These are phyloP conservation scores for Exophiala sp. DNA, from an alignment of 2,329 filamentous ascomycete species.

Conservation along the genomic window DNA sequence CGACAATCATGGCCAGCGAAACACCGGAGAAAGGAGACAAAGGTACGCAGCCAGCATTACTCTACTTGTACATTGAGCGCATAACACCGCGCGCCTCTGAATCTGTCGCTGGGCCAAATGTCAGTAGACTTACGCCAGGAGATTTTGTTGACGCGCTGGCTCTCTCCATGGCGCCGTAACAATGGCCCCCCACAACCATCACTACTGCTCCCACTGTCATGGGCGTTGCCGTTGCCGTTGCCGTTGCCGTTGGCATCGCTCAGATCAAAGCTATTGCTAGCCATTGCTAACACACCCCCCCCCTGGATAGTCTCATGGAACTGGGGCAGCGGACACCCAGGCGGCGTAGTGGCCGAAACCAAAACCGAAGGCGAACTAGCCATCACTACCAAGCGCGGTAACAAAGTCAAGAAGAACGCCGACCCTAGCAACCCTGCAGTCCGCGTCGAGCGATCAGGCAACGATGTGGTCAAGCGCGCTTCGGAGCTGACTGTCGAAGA, in stretches of 20 bases:
- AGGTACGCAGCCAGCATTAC: conserved; percentile 35
- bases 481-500: conserved; percentile 55
- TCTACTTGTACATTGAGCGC: neutral
- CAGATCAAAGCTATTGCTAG: too few relatives aligned
- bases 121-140: too few relatives aligned
- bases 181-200: too few relatives aligned
- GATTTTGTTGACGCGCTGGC: too few relatives aligned
- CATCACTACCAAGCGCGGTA: conserved; percentile 57
- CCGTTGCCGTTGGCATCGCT: too few relatives aligned
- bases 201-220: too few relatives aligned
- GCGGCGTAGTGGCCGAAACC: conserved; percentile 52
- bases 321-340: conserved; percentile 52
- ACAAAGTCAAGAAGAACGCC: conserved; percentile 59
- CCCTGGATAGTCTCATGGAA: conserved; percentile 53
- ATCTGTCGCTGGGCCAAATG: too few relatives aligned
- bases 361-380: conserved; percentile 55
- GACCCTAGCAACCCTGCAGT: conserved; percentile 57
- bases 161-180: too few relatives aligned
- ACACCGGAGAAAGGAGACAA: conserved; percentile 48
- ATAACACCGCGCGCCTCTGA: too few relatives aligned
- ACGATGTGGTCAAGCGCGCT: conserved; percentile 60
- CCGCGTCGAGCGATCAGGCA: conserved; percentile 52
- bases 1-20: conserved; percentile 40
- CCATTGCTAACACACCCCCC: neutral
- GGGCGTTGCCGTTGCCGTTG: too few relatives aligned